Evolutionary conservation across 2,329 filamentous ascomycete species (phyloP), one percentile per base, ranked within the genome.

Genomic region (Cladophialophora psammophila): DNA sequence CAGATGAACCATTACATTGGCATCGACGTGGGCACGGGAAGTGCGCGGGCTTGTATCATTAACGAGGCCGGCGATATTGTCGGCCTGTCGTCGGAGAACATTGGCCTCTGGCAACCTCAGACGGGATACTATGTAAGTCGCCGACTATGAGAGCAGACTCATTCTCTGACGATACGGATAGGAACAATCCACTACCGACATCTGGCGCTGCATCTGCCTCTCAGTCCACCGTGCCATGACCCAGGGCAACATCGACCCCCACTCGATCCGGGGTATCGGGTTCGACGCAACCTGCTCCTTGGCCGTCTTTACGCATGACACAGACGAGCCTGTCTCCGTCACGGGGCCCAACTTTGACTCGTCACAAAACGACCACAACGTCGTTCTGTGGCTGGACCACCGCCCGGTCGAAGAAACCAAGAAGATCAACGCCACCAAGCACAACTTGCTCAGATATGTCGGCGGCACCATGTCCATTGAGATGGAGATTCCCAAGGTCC

Each of bases 201-300:
- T 99, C 76, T 99, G 95, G 95, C 86, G 89, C 71, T 94, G 93
- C 80, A 97, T 99, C 77, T 97, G 94, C 82, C 86, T 88, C 68
- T 95, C 93, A 50, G 93, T 97, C 42, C 90, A 93, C 75, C 87
- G 89, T 60, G 93, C 94, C 53, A 86, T 98, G 74, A 86, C 86
- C 76, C 90, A 97, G 78, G 91, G 94, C 72, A 90, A 89, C 73
- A 89, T 96, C 72, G 89, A 94, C 74, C 86, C 90, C 4, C 83
- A 82, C 69, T 89, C 87, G 40, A 90, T 99, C 74, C 91, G 91
- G 73, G 95, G 95, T 66, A 93, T 99, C 75, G 95, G 95, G 61
- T 98, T 99, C 79, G 95, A 99, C 78, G 95, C 95, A 26, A 99
- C 95, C n/a, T 99, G 95, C 84, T 99, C 95, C 18, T 87, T 99